These are phyloP conservation scores for Sporisorium sorghi DNA, from an alignment of 1,284 basidiomycete species.

Conservation along the genomic window DNA sequence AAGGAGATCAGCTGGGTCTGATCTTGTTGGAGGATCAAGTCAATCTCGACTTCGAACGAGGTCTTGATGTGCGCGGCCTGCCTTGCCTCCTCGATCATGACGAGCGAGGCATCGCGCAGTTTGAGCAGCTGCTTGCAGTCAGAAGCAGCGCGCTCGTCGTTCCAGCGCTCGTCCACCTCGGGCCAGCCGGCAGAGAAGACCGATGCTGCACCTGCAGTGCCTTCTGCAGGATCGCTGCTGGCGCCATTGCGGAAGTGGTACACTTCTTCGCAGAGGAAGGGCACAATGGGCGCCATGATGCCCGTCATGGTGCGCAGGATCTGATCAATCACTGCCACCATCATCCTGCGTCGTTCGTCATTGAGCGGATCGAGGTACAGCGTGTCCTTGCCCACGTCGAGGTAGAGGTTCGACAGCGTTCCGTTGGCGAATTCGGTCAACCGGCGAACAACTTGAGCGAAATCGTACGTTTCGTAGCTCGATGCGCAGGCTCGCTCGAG, in stretches of 20 bases:
- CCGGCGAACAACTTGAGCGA: slow-evolving; percentile 76
- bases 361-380: slow-evolving; percentile 80
- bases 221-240: slow-evolving; percentile 45
- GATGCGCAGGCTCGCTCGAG: slow-evolving; percentile 78
- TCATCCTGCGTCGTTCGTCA: slow-evolving; percentile 75
- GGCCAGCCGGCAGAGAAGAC: slow-evolving; percentile 63
- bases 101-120: slow-evolving; percentile 40
- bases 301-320: slow-evolving; percentile 79
- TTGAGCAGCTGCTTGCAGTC: slow-evolving; percentile 35
- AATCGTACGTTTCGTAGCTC: slow-evolving; percentile 82
- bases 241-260: slow-evolving; percentile 72
- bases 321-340: slow-evolving; percentile 80
- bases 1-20: slow-evolving; percentile 3
- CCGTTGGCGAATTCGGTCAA: slow-evolving; percentile 71
- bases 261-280: slow-evolving; percentile 92
- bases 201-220: slow-evolving; percentile 27
- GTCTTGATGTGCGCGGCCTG: slow-evolving; percentile 43
- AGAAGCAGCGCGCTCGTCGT: slow-evolving; percentile 19
- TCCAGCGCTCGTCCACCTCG: slow-evolving; percentile 31
- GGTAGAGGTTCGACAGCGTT: slow-evolving; percentile 77
- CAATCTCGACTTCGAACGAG: slow-evolving; percentile 55
- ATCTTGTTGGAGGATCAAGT: slow-evolving; percentile 18
- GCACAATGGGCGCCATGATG: slow-evolving; percentile 86
- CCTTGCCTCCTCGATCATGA: slow-evolving; percentile 53
- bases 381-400: slow-evolving; percentile 90